A percentile compares a stretch with the other conserved stretches of the same genome.
Evolutionary conservation across 139 green algal genomes (phyloP).

Genomic region (Microglena sp.): DNA sequence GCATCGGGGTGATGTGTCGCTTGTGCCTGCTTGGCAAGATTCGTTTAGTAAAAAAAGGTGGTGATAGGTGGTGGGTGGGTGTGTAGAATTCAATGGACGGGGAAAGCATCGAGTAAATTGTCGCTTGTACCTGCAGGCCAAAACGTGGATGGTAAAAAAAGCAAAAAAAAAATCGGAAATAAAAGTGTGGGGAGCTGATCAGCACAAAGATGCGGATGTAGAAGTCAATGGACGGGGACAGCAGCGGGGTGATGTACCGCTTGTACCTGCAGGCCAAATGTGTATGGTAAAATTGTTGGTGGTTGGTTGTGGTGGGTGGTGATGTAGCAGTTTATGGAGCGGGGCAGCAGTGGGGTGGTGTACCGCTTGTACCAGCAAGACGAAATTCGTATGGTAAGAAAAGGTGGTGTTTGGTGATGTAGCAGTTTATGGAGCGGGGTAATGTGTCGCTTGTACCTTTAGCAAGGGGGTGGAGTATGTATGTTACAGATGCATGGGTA

Average conservation of each 20-base stretch:
- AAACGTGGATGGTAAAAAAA: no score
- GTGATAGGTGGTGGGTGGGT: no score
- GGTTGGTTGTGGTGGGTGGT: constrained; percentile 85
- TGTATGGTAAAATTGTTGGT: no score
- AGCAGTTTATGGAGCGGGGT: constrained; percentile 92
- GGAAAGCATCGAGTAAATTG: constrained; percentile 82
- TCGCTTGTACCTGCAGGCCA: constrained; percentile 84
- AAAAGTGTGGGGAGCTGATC: constrained; percentile 82
- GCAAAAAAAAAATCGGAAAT: constrained; percentile 85
- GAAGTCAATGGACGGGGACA: constrained; percentile 90
- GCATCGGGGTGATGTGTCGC: constrained; percentile 83
- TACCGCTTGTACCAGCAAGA: constrained; percentile 71
- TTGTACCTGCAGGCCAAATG: constrained; percentile 67
- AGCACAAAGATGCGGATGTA: constrained; percentile 95
- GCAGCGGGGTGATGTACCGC: constrained; percentile 83
- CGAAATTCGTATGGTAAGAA: no score
- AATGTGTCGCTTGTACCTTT: no score
- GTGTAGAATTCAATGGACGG: constrained; percentile 96
- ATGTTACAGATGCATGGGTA: no score
- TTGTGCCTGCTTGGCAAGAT: constrained; percentile 70
- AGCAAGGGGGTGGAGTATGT: no score
- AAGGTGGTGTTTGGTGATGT: constrained; percentile 90
- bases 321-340: constrained; percentile 97
- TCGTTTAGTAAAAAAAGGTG: no score
- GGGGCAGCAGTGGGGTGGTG: constrained; percentile 82